Percentiles rank a stretch among this genome's conserved stretches.
Evolutionary conservation across 441 rosid genomes (phyloP).

Genomic region (Syzygium syzygioides): DNA sequence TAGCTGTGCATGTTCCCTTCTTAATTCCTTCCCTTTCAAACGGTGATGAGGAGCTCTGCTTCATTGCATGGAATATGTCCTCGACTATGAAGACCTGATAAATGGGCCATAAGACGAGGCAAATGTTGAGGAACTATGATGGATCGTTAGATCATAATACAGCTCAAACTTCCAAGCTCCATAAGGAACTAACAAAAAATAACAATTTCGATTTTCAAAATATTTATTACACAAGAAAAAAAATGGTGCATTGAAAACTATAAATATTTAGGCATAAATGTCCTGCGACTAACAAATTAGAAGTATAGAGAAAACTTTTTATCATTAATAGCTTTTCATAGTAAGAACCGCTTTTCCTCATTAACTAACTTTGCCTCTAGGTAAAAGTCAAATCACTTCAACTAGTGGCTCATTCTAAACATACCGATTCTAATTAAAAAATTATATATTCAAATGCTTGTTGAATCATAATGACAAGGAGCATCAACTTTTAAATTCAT

Average conservation of each 20-base stretch:
- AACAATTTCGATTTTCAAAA: neutral
- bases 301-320: no score
- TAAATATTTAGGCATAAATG: no score
- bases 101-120: neutral
- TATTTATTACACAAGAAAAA: no score
- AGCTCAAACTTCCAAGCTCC: neutral
- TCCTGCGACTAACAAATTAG: no score
- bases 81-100: neutral
- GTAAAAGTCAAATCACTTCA: no score
- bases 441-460: neutral
- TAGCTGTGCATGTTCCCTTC: neutral
- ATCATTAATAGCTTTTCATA: no score
- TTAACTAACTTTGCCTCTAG: no score
- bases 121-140: neutral
- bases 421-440: neutral
- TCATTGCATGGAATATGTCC: neutral
- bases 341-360: no score
- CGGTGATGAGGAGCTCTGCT: neutral
- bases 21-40: neutral
- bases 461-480: neutral
- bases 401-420: no score
- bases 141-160: neutral
- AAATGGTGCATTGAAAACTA: no score
- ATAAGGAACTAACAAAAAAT: neutral
- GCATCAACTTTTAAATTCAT: neutral